These are phyloP conservation scores for Botryotinia calthae DNA, from an alignment of 2,329 filamentous ascomycete genomes.

Conservation along the genomic window DNA sequence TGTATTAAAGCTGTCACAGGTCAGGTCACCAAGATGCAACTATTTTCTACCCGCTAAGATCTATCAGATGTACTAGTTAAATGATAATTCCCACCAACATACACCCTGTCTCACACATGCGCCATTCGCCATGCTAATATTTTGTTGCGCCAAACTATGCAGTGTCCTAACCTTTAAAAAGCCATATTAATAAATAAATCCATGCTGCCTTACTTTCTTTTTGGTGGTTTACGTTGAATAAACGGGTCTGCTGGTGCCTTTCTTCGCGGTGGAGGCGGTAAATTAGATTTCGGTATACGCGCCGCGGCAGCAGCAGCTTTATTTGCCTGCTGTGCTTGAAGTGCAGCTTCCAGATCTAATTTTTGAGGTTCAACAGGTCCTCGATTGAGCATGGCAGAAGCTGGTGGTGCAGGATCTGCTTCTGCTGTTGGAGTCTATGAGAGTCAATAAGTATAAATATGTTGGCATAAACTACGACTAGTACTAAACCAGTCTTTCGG, in stretches of 20 bases:
- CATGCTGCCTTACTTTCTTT: constrained; percentile 12
- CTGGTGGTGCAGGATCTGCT: background rate
- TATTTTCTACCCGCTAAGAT: constrained; percentile 12
- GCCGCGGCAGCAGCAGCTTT: constrained; percentile 18
- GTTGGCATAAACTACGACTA: background rate
- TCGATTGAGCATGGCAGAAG: background rate
- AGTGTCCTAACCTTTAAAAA: background rate
- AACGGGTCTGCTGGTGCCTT: constrained; percentile 28
- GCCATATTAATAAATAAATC: background rate
- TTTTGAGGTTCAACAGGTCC: constrained; percentile 7
- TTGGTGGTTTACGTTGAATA: constrained; percentile 25
- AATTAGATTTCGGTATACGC: constrained; percentile 8
- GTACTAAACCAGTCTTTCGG: background rate
- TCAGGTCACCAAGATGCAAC: constrained; percentile 11
- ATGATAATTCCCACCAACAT: background rate
- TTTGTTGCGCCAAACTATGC: background rate
- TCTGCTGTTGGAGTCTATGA: background rate
- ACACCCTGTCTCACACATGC: constrained; percentile 5
- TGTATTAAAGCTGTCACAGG: background rate
- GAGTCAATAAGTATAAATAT: background rate
- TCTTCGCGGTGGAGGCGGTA: constrained; percentile 24
- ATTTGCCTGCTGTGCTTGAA: constrained; percentile 19
- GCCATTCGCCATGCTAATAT: constrained; percentile 10
- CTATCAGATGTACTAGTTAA: constrained; percentile 5
- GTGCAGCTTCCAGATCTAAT: constrained; percentile 18